A percentile compares a stretch with the other conserved stretches of the same genome.
These are phyloP conservation scores for Gynostemma pentaphyllum DNA, from an alignment of 306 rosid genomes.

Conservation along the genomic window DNA sequence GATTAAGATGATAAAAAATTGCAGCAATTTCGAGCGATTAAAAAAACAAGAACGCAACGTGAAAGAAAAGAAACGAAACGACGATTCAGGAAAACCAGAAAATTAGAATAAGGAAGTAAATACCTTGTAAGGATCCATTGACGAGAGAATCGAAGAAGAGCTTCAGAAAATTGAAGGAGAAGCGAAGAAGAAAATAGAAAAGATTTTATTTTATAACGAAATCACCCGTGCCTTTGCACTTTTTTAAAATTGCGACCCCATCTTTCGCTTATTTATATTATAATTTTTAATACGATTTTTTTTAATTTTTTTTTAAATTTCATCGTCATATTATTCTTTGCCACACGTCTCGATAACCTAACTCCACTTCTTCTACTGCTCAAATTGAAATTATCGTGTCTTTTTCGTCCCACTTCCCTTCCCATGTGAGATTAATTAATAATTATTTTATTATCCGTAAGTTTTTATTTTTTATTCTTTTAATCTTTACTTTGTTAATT, in stretches of 20 bases:
- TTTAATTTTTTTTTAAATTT: too few relatives aligned
- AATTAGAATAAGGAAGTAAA: not conserved
- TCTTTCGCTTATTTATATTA: not conserved
- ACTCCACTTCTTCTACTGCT: not conserved
- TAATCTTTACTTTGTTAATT: too few relatives aligned
- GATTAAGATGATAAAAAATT: not conserved
- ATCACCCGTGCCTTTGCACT: not conserved
- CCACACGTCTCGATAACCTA: not conserved
- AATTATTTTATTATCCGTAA: too few relatives aligned
- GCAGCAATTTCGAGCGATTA: not conserved
- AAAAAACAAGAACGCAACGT: not conserved
- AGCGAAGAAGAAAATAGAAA: not conserved
- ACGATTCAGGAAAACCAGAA: not conserved
- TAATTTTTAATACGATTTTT: not conserved
- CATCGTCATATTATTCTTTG: not conserved
- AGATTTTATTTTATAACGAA: not conserved
- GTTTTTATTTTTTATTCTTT: too few relatives aligned
- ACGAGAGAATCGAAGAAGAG: not conserved
- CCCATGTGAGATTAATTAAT: not conserved
- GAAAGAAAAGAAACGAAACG: not conserved
- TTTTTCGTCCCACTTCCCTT: not conserved
- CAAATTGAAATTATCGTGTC: not conserved
- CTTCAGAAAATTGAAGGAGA: not conserved
- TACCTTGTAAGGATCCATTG: slow-evolving; percentile 69
- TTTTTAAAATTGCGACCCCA: not conserved